Base-by-base conservation (phyloP, 129 eudicot genomes). In the Centaurea solstitialis region DNA sequence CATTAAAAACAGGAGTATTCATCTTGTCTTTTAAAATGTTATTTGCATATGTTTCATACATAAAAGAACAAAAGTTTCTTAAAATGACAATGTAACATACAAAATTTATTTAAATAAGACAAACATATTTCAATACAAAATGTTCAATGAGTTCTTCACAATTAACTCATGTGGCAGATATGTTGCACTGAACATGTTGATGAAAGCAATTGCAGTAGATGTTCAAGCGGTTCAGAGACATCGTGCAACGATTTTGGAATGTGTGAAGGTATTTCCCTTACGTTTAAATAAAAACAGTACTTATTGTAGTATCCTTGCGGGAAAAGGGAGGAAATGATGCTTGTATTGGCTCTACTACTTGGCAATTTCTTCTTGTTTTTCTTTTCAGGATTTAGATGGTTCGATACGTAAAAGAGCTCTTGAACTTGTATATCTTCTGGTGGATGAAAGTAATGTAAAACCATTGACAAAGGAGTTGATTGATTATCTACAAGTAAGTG, bases 211-310 rank as follows among this genome's bases (percentile, higher is more conserved):
- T 75, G 71, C 92, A 57, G 87, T 93, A 40, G 99, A 96, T 78
- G 83, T 89, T 83, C 99, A 96, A 88, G 99, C 99, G 28, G 98
- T 96, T 73, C 99, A 96, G 89, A 90, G 99, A 90, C 99, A 96
- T 87, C 91, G 98, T 20, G 86, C 92, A 72, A 96, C 99, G 74
- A 96, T 96, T 57, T 79, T 96, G 85, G 99, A 96, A 87, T 96
- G 99, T 87, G 98, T 96, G 39, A 96, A 96, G 99, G 99, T 96
- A 87, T 24, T 50, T 71, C 61, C 64, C 4, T 83, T 53, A 61
- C 72, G 35, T 77, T 40, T 9, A 78, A 77, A 17, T 18, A 28
- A 65, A 68, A n/a, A 5, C 9, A 53, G 7, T 6, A 7, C 45
- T 18, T 40, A 7, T 62, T 30, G 24, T 62, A 62, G 68, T 62